A percentile compares a stretch with the other conserved stretches of the same genome.
Evolutionary conservation across 768 basidiomycete genomes (phyloP).

Genomic region (Rubroboletus pulcherrimus): DNA sequence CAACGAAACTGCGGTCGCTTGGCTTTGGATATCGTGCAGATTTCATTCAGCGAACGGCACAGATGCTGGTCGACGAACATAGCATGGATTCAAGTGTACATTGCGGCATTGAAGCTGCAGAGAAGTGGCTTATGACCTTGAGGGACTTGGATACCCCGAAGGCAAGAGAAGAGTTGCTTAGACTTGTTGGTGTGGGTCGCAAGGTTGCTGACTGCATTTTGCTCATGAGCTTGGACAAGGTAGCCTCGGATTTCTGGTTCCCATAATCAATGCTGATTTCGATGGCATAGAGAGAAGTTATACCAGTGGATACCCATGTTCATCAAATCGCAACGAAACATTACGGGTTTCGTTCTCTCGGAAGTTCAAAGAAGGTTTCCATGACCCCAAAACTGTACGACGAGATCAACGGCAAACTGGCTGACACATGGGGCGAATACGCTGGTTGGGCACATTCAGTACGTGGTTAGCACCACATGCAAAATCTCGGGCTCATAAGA

Average conservation of each 20-base stretch:
- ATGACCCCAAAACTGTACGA: constrained; percentile 81
- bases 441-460: constrained; percentile 93
- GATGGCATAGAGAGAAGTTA: constrained; percentile 62
- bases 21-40: constrained; percentile 96
- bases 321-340: constrained; percentile 82
- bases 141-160: constrained; percentile 46
- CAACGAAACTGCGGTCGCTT: constrained; percentile 64
- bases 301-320: constrained; percentile 97
- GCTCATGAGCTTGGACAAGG: constrained; percentile 91
- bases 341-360: constrained; percentile 58
- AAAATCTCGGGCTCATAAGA: neutral
- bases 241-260: constrained; percentile 28
- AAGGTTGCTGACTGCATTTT: constrained; percentile 97
- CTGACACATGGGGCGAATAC: constrained; percentile 71
- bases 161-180: constrained; percentile 73
- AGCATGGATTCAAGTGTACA: constrained; percentile 15
- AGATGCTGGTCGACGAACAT: constrained; percentile 65
- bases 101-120: constrained; percentile 42
- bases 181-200: constrained; percentile 86
- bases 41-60: constrained; percentile 81
- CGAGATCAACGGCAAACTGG: constrained; percentile 59
- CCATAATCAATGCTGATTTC: constrained; percentile 3
- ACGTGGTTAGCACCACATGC: constrained; percentile 17
- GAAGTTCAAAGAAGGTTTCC: constrained; percentile 40
- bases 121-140: constrained; percentile 57